A percentile compares a stretch with the other conserved stretches of the same genome.
Evolutionary conservation across 225 moss, liverwort and hornwort species (phyloP).

Genomic region (Bryoerythrophyllum caledonicum): DNA sequence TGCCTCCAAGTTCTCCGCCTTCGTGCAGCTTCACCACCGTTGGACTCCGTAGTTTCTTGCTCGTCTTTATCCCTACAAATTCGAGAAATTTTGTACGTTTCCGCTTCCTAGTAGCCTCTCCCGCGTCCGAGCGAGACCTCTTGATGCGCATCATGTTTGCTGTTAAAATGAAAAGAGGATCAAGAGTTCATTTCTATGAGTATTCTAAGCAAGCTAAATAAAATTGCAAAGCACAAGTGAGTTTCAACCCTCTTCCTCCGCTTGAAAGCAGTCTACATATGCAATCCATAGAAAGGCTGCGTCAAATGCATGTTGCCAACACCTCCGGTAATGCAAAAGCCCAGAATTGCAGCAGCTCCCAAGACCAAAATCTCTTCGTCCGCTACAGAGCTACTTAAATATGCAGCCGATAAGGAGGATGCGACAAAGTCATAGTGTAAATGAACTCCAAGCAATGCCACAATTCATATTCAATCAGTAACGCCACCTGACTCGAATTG

Average conservation of each 20-base stretch:
- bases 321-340: no score
- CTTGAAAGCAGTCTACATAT: not conserved
- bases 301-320: no score
- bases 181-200: not conserved
- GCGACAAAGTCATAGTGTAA: no score
- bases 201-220: not conserved
- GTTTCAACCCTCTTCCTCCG: not conserved
- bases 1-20: no score
- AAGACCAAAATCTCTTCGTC: no score
- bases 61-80: constrained; percentile 1
- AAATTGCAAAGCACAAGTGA: not conserved
- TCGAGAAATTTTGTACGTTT: constrained; percentile 14
- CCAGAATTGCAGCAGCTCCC: no score
- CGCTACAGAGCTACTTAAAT: no score
- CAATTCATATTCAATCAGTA: not conserved
- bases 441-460: no score
- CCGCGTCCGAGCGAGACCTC: constrained; percentile 3
- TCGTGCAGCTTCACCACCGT: not conserved
- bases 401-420: no score
- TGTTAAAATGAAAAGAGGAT: constrained; percentile 1
- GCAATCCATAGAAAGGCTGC: not conserved
- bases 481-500: no score
- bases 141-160: constrained; percentile 1
- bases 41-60: not conserved
- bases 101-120: constrained; percentile 12